Conservation (phyloP, 1,284 basidiomycete genomes). For the Coriolopsis trogii region DNA sequence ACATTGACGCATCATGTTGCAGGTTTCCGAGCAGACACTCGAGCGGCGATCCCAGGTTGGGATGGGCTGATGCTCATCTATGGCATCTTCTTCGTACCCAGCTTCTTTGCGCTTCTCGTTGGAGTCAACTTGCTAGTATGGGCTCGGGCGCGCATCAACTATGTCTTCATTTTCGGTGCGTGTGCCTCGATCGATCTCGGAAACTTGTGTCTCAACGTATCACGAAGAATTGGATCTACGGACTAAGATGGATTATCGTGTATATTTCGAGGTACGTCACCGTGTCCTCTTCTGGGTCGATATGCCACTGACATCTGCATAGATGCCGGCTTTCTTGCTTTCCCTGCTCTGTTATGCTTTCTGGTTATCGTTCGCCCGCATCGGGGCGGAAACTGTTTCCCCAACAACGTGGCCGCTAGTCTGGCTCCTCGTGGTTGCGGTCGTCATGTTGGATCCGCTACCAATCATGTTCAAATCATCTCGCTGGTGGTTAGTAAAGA, state of each 20-base stretch:
- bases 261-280: slow-evolving; percentile 76
- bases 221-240: slow-evolving; percentile 73
- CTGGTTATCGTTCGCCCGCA: slow-evolving; percentile 79
- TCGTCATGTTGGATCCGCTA: slow-evolving; percentile 79
- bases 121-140: slow-evolving; percentile 84
- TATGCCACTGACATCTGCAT: slow-evolving; percentile 1
- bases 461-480: slow-evolving; percentile 67
- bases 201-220: not conserved
- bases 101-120: slow-evolving; percentile 79
- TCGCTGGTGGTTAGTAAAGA: slow-evolving; percentile 80
- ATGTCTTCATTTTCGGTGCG: slow-evolving; percentile 88
- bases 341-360: slow-evolving; percentile 81
- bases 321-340: slow-evolving; percentile 83
- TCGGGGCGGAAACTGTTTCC: slow-evolving; percentile 50
- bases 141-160: slow-evolving; percentile 81
- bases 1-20: not conserved
- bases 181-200: not conserved
- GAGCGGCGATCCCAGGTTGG: slow-evolving; percentile 69
- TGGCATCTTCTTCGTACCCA: slow-evolving; percentile 73
- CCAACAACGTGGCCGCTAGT: slow-evolving; percentile 80
- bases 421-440: slow-evolving; percentile 72
- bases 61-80: slow-evolving; percentile 82
- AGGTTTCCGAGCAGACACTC: slow-evolving; percentile 67
- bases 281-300: not conserved
- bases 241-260: slow-evolving; percentile 76